Evolutionary conservation across 2,329 filamentous ascomycete genomes (phyloP), one percentile per base, ranked within the genome.

Genomic region (Neofusicoccum kwambonambiense): DNA sequence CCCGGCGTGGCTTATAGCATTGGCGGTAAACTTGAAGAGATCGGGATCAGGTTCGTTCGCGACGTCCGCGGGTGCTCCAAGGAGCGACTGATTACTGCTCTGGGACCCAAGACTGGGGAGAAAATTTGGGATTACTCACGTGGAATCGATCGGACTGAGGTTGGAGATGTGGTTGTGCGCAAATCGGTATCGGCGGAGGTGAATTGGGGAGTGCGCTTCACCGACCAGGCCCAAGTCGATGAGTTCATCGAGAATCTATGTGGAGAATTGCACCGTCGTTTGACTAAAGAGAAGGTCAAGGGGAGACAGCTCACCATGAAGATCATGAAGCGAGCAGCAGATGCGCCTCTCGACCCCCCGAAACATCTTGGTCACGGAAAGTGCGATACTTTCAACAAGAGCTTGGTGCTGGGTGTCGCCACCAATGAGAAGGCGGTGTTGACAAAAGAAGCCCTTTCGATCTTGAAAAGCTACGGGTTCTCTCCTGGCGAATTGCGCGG

Each of bases 101-200:
- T 99, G 1, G 95, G 96, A 0, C 93, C 93, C 0, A 99, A 97
- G 78, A 99, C 93, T 0, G 93, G 94, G 3, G 90, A 92, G 70
- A 97, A 90, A 75, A 82, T 99, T 0, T 94, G 90, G 84, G 92
- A 97, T 60, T 98, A 96, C 76, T 85, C 94, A 22, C 87, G 92
- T 5, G 95, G 95, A 2, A 92, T 98, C 56, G 95, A 99, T 77
- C 85, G 84, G 57, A 84, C 87, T 1, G 92, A 97, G 75, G 92
- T 98, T 5, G 94, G 93, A 37, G 90, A 94, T 65, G 90, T 96
- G 72, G 87, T 90, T 0, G 82, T 92, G 15, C 88, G 95, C 62
- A 99, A 98, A 74, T 98, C 94, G 0, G 92, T 99, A 0, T 98
- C 95, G 1, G 94, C 94, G 0, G 95, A 99, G 75, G 92, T 99